Base-by-base conservation (phyloP, 768 basidiomycete genomes). In the Strobilomyces confusus region DNA sequence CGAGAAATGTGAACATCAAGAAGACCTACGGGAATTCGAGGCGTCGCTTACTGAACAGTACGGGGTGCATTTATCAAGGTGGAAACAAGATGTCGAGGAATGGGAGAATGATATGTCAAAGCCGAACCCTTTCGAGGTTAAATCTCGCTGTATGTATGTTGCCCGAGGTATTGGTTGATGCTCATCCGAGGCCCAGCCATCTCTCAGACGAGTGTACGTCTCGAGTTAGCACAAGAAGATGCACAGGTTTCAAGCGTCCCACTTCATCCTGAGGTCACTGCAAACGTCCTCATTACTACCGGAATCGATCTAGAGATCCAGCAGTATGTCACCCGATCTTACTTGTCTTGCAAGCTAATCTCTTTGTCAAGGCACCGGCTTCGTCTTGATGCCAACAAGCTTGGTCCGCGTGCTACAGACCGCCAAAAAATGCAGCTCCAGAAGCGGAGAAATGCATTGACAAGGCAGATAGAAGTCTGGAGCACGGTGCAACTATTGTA, bases 351-450 rank as follows among this genome's bases (percentile, higher is more conserved):
- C n/a, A 22, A 20, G 8, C 11, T 4, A 41, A 4, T 43, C 4
- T 26, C 26, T 26, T 20, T 44, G 43, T 20, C 14, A 36, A 54
- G 52, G 17, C 34, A 17, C 0, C 26, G 19, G 11, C 38, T 54
- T 14, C 29, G 9, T 1, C 1, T 9, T 9, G 44, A 50, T 5
- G 9, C 15, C 2, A 14, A 23, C 1, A 38, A 29, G 9, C 29
- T 44, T 1, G 48, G 42, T 0, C 1, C 15, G 1, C 62, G 69
- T 54, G 53, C 69, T 8, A 73, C 69, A 2, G 54, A 60, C 34
- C 60, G 63, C 12, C 70, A 75, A 11, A 47, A 47, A 22, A 11
- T 9, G 9, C 22, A 8, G 15, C 3, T 32, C 3, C 23, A 13
- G 4, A 9, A 30, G 26, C 15, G n/a, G n/a, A 29, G 15, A 25